Percentiles rank a stretch among this genome's conserved stretches.
Evolutionary conservation across 208 protist genomes (phyloP).

Genomic region (Trypanosoma conorhini): DNA sequence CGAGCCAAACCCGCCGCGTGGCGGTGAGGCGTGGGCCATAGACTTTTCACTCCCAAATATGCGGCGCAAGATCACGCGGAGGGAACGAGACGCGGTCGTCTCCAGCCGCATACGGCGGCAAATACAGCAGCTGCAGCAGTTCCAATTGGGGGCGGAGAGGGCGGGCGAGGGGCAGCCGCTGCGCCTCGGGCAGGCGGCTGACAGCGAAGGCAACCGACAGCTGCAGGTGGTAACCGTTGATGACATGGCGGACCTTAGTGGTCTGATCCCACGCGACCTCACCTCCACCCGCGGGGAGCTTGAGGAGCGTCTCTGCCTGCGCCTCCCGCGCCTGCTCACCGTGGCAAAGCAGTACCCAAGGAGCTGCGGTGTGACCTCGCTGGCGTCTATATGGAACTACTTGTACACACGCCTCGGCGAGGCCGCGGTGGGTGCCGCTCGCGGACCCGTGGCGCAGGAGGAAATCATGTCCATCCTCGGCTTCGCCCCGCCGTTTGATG

Average conservation of each 20-base stretch:
- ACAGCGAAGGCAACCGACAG: conserved; percentile 21
- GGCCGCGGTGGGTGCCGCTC: conserved; percentile 32
- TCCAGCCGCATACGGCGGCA: conserved; percentile 35
- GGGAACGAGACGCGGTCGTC: conserved; percentile 60
- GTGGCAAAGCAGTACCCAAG: conserved; percentile 92
- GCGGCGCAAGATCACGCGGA: conserved; percentile 61
- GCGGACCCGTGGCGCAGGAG: conserved; percentile 81
- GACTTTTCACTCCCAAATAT: conserved; percentile 51
- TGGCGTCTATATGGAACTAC: conserved; percentile 92
- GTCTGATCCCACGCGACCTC: conserved; percentile 68
- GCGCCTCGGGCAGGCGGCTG: not conserved
- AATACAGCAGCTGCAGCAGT: conserved; percentile 9
- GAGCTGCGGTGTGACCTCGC: conserved; percentile 86
- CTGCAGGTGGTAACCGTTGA: conserved; percentile 48
- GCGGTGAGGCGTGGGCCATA: conserved; percentile 69
- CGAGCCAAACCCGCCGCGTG: not conserved
- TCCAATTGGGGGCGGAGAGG: not conserved
- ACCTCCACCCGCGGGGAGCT: conserved; percentile 67
- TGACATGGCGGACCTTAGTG: conserved; percentile 41
- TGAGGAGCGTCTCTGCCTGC: conserved; percentile 66
- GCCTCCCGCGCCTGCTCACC: conserved; percentile 67
- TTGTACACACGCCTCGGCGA: conserved; percentile 87
- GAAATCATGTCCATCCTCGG: conserved; percentile 88
- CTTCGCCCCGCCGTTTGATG: conserved; percentile 88
- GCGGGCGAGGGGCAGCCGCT: conserved; percentile 1